These are phyloP conservation scores for Pseudopithomyces maydicus DNA, from an alignment of 2,329 filamentous ascomycete genomes.

Conservation along the genomic window DNA sequence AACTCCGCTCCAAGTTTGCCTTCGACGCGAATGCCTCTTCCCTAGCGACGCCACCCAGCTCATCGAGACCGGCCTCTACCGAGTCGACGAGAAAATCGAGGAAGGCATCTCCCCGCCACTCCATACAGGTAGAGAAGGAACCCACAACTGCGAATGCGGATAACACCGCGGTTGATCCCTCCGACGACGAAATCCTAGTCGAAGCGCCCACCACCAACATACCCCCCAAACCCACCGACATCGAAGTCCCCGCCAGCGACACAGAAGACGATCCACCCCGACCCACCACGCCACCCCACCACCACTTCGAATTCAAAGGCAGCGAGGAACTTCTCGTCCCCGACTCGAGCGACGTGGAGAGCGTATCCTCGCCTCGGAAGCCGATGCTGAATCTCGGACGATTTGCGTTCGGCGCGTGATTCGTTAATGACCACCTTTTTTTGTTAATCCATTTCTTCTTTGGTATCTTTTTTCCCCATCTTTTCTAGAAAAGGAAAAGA, in stretches of 20 bases:
- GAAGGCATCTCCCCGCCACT: not conserved
- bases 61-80: not conserved
- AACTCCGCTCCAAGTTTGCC: conserved; percentile 37
- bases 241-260: conserved; percentile 36
- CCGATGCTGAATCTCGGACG: too few relatives aligned
- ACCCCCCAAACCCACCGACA: conserved; percentile 34
- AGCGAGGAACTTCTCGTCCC: conserved; percentile 55
- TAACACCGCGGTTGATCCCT: conserved; percentile 6
- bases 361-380: conserved; percentile 17
- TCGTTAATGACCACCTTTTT: too few relatives aligned
- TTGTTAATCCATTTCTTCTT: too few relatives aligned
- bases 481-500: too few relatives aligned
- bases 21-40: conserved; percentile 22
- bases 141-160: conserved; percentile 9
- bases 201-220: conserved; percentile 35
- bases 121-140: not conserved
- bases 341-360: conserved; percentile 48
- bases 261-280: conserved; percentile 21
- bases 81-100: not conserved
- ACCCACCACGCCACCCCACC: conserved; percentile 24
- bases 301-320: conserved; percentile 40
- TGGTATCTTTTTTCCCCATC: too few relatives aligned
- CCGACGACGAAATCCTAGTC: conserved; percentile 16
- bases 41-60: not conserved
- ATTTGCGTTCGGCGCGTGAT: too few relatives aligned